Base-by-base conservation (phyloP, 1,284 basidiomycete species). In the Thelephora terrestris region DNA sequence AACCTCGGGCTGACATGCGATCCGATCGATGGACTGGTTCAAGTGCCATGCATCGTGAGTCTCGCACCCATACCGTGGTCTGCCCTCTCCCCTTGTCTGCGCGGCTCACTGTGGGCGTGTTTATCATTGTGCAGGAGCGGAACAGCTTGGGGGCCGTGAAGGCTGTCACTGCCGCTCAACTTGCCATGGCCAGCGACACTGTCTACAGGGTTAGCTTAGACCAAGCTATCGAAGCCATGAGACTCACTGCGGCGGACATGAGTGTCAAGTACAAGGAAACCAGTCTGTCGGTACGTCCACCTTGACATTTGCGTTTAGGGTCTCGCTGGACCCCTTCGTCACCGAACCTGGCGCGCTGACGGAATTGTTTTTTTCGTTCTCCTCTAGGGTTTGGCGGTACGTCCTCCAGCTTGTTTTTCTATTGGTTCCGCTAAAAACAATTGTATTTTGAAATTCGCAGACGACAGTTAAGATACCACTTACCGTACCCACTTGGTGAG, bases 171-270 rank as follows among this genome's bases (percentile, higher is more conserved):
- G 90, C 90, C n/a, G 90, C 92, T 7, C 94, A 97, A 61, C 74
- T 98, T 4, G 91, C 94, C 1, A 84, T 97, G 76, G 91, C 93
- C 1, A 88, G 85, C 52, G 78, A 87, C 57, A 92, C 91, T 1
- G 76, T 89, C 6, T 91, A 93, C 59, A 81, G 82, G 25, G 90
- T 95, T 43, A 88, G 85, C 0, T 71, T 98, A 21, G 94, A 98
- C 61, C 92, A 97, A 64, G 94, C 94, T 0, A 97, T 98, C 49
- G 89, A 92, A 61, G 95, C 94, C 2, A 96, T 96, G 88, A 75
- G 91, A 34, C 67, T 95, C 36, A 97, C 94, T 0, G 94, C 94
- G 24, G 70, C 75, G 20, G 85, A 89, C 61, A 90, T 91, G 87
- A 88, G 85, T 54, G 77, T 85, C 51, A 87, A 91, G 61, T 91